A percentile compares a stretch with the other conserved stretches of the same genome.
Conservation (phyloP, 177 flowering plant genomes). For the Vitis hybrid region DNA sequence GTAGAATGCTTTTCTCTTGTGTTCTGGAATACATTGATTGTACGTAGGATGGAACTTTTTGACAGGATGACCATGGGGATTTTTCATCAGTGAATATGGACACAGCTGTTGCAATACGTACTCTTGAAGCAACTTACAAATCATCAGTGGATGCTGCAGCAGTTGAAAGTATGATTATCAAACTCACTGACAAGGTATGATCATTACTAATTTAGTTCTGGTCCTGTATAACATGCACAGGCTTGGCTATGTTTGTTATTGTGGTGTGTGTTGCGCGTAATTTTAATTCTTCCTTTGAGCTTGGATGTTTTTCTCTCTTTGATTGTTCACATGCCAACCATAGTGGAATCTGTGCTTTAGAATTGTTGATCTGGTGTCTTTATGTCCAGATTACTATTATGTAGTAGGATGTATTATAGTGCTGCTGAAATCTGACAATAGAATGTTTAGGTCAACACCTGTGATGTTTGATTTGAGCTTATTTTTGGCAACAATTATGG, state of each 20-base stretch:
- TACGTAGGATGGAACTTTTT: constrained; percentile 9
- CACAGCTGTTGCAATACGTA: constrained; percentile 97
- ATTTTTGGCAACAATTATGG: too few species aligned
- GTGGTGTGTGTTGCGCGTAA: neutral
- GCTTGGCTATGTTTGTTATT: neutral
- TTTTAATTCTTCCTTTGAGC: neutral
- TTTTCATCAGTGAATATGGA: constrained; percentile 98
- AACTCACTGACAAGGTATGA: constrained; percentile 79
- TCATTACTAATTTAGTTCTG: neutral
- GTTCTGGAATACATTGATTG: neutral
- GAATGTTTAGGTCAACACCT: too few species aligned
- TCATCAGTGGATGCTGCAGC: constrained; percentile 95
- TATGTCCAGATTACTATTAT: too few species aligned
- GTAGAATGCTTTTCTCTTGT: neutral
- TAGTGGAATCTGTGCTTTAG: neutral
- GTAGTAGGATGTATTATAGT: too few species aligned
- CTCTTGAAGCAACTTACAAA: constrained; percentile 97
- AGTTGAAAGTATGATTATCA: constrained; percentile 82
- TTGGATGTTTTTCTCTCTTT: neutral
- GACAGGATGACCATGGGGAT: constrained; percentile 96
- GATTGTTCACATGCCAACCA: neutral
- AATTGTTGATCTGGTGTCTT: neutral
- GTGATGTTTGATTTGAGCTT: too few species aligned
- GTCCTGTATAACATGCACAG: neutral
- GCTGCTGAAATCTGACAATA: too few species aligned